Evolutionary conservation across 345 rosid species (phyloP).

Genomic region (Mercurialis annua): DNA sequence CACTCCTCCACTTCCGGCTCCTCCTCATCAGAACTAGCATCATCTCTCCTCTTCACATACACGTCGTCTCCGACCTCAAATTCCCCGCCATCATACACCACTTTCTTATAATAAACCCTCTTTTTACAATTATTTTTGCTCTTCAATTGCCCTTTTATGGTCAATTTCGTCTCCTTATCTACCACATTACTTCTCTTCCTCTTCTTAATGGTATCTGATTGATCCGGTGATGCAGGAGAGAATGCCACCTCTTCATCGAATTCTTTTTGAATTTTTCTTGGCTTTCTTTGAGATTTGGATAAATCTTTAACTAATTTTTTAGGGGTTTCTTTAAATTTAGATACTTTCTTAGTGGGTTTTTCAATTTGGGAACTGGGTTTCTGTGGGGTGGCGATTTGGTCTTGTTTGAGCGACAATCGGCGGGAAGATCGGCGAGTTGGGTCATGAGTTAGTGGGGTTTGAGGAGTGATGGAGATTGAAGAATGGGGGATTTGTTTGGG

Average conservation of each 20-base stretch:
- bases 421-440: conserved; percentile 55
- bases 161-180: conserved; percentile 11
- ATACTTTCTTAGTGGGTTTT: conserved; percentile 14
- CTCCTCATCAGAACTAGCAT: conserved; percentile 57
- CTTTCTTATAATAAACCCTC: conserved; percentile 65
- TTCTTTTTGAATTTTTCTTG: neutral
- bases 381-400: conserved; percentile 14
- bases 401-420: conserved; percentile 22
- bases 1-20: conserved; percentile 79
- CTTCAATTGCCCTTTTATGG: conserved; percentile 7
- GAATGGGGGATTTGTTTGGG: conserved; percentile 27
- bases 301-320: conserved; percentile 3
- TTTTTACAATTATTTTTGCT: conserved; percentile 8
- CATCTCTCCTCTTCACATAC: conserved; percentile 84
- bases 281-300: conserved; percentile 2
- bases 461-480: conserved; percentile 35
- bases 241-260: conserved; percentile 31
- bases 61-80: conserved; percentile 78
- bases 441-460: conserved; percentile 40
- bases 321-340: conserved; percentile 17
- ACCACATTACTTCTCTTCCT: conserved; percentile 24
- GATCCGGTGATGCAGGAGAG: conserved; percentile 54
- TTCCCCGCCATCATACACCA: conserved; percentile 62
- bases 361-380: conserved; percentile 1
- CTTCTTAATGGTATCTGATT: conserved; percentile 44